Conservation (phyloP, 73 alveolate genomes). For the Stentor coeruleus region DNA sequence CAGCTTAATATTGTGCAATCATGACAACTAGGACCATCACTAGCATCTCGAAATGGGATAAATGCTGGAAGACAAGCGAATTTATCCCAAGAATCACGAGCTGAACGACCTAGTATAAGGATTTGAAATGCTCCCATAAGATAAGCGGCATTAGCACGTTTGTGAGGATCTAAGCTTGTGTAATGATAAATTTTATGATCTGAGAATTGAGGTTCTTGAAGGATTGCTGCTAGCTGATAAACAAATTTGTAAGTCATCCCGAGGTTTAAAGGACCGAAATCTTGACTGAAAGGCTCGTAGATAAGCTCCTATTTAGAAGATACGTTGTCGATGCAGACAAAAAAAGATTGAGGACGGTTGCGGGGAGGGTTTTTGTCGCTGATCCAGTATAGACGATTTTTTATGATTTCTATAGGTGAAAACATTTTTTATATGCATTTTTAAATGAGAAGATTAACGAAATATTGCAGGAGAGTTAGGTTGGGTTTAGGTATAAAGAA, state of each 20-base stretch:
- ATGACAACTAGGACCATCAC: conserved; percentile 80
- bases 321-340: conserved; percentile 82
- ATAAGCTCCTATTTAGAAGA: conserved; percentile 42
- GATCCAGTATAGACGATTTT: conserved; percentile 78
- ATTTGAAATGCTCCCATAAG: conserved; percentile 90
- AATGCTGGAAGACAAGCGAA: conserved; percentile 66
- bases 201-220: conserved; percentile 41
- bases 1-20: conserved; percentile 80
- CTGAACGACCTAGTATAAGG: conserved; percentile 59
- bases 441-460: no score
- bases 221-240: conserved; percentile 53
- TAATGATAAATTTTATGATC: conserved; percentile 65
- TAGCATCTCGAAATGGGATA: conserved; percentile 84
- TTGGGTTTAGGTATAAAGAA: no score
- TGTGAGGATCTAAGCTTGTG: conserved; percentile 50
- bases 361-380: conserved; percentile 80
- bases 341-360: conserved; percentile 74
- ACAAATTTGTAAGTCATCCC: conserved; percentile 68
- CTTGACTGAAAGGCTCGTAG: conserved; percentile 79
- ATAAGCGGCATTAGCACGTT: conserved; percentile 81
- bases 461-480: no score
- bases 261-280: conserved; percentile 78
- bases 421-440: no score
- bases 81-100: conserved; percentile 83
- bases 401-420: conserved; percentile 38